These are phyloP conservation scores for Balakata baccata DNA, from an alignment of 345 rosid genomes.

Conservation along the genomic window DNA sequence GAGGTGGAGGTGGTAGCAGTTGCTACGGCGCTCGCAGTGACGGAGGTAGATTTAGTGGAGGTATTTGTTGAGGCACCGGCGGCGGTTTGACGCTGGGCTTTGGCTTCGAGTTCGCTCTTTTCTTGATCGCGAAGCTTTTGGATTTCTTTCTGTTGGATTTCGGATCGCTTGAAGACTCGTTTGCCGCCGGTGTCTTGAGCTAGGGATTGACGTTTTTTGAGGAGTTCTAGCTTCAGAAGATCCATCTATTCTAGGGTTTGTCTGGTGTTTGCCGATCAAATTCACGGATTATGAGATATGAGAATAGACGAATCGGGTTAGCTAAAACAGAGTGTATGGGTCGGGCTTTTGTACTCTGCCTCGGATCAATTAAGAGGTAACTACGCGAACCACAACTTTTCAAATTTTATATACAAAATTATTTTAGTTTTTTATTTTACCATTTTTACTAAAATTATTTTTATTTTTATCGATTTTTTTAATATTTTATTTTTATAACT, in stretches of 20 bases:
- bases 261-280: not conserved
- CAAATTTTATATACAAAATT: too few relatives aligned
- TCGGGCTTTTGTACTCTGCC: not conserved
- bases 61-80: constrained; percentile 33
- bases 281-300: not conserved
- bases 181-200: constrained; percentile 77
- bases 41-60: constrained; percentile 29
- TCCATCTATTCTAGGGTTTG: constrained; percentile 45
- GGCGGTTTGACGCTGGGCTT: constrained; percentile 47
- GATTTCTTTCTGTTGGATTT: constrained; percentile 79
- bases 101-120: constrained; percentile 80
- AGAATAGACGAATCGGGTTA: not conserved
- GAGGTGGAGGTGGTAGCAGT: constrained; percentile 39
- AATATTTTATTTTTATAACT: too few relatives aligned
- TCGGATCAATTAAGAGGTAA: too few relatives aligned
- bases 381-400: too few relatives aligned
- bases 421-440: too few relatives aligned
- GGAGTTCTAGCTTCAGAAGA: constrained; percentile 68
- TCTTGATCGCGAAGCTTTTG: constrained; percentile 90
- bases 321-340: not conserved
- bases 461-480: too few relatives aligned
- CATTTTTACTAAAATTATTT: too few relatives aligned
- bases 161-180: constrained; percentile 80
- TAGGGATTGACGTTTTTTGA: constrained; percentile 64
- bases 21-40: constrained; percentile 29